A percentile compares a stretch with the other conserved stretches of the same genome.
Conservation (phyloP, 805 yeast species). For the Cyberlindnera mrakii region DNA sequence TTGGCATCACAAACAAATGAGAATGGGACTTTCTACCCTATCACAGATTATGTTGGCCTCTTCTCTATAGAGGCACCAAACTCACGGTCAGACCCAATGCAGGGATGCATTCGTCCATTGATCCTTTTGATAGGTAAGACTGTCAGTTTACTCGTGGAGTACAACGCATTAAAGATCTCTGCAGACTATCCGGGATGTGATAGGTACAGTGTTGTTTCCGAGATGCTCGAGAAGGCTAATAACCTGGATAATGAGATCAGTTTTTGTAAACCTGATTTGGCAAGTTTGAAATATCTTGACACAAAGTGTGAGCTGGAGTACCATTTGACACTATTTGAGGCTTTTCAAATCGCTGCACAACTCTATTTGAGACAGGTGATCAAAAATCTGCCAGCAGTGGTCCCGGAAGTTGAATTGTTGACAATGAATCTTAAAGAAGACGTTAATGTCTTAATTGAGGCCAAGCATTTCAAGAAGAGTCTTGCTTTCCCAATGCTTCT, state of each 20-base stretch:
- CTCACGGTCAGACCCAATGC: constrained; percentile 46
- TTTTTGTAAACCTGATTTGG: constrained; percentile 39
- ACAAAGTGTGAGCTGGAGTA: constrained; percentile 41
- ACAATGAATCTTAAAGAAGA: constrained; percentile 43
- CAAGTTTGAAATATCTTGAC: constrained; percentile 26
- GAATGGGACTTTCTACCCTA: constrained; percentile 24
- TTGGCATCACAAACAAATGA: constrained; percentile 23
- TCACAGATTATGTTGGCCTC: constrained; percentile 15
- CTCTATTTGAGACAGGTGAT: constrained; percentile 50
- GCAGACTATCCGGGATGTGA: constrained; percentile 11
- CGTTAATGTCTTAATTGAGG: constrained; percentile 42
- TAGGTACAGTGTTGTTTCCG: constrained; percentile 11
- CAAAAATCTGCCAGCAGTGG: constrained; percentile 42
- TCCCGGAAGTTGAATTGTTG: constrained; percentile 46
- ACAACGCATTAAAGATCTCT: constrained; percentile 6
- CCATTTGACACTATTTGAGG: constrained; percentile 54
- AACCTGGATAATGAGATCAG: constrained; percentile 38
- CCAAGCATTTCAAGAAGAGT: constrained; percentile 42
- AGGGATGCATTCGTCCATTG: constrained; percentile 64
- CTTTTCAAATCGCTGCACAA: constrained; percentile 48
- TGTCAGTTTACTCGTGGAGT: constrained; percentile 11
- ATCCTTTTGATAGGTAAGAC: constrained; percentile 48
- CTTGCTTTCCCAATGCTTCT: constrained; percentile 36
- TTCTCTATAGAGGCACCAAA: constrained; percentile 1
- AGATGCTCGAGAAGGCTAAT: constrained; percentile 18